A percentile compares a stretch with the other conserved stretches of the same genome.
These are phyloP conservation scores for Leishmania arabica DNA, from an alignment of 208 protist species.

Conservation along the genomic window DNA sequence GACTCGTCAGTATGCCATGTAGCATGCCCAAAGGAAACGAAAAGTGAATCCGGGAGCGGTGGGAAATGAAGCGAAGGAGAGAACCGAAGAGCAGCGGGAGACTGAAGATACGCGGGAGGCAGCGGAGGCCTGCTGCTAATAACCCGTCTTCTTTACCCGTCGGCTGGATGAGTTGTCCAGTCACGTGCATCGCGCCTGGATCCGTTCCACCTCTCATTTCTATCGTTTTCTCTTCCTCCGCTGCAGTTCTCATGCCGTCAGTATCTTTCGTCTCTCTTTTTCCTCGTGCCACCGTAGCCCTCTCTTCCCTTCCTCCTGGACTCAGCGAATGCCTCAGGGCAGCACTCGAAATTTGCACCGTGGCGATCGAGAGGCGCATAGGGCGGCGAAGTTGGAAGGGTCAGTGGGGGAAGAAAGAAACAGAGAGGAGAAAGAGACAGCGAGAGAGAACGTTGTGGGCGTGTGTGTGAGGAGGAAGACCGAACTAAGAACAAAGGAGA, in stretches of 20 bases:
- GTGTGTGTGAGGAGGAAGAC: background rate
- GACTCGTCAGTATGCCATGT: slow-evolving; percentile 71
- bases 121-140: background rate
- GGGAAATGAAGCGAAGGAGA: slow-evolving; percentile 15
- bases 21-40: slow-evolving; percentile 60
- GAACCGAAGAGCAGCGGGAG: background rate
- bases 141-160: too few species aligned
- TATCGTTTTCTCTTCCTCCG: background rate
- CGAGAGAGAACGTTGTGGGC: background rate
- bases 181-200: slow-evolving; percentile 14
- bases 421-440: background rate
- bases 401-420: slow-evolving; percentile 6
- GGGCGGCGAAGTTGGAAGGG: background rate
- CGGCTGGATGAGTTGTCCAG: background rate
- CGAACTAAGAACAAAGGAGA: slow-evolving; percentile 1
- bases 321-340: background rate
- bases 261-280: background rate
- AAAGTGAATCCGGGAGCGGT: slow-evolving; percentile 44
- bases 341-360: background rate
- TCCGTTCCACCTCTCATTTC: background rate
- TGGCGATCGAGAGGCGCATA: background rate
- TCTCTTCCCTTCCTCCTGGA: background rate
- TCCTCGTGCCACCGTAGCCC: background rate
- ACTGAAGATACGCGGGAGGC: background rate
- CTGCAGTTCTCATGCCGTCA: background rate